Evolutionary conservation across 202 grass and related monocot species (phyloP), one percentile per base, ranked within the genome.

Genomic region (Zoysia matrella): DNA sequence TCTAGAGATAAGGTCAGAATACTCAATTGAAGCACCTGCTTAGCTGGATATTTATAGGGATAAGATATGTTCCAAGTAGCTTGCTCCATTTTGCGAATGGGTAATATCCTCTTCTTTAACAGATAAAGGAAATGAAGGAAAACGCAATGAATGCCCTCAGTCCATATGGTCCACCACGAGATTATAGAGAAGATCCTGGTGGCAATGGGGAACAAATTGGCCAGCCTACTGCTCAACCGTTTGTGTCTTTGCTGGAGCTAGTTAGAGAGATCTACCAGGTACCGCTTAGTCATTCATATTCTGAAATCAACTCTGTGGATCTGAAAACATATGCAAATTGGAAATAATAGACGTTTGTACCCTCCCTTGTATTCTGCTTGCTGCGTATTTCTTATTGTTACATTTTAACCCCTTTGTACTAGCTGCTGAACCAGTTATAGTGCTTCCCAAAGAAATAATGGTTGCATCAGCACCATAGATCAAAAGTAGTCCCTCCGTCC

Each of bases 101-200:
- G 2, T 74, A 70, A 83, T 67, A n/a, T 9, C 68, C 41, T 92
- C 11, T 65, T 56, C 77, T 84, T 87, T 52, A 74, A 83, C 85
- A 98, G 95, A 94, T 98, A 81, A 98, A 95, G 73, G 92, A 98
- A 91, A 88, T 95, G 43, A 98, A 98, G 87, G 92, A 98, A 63
- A 95, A 90, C 76, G 82, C 95, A 82, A 98, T 95, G 95, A 91
- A 64, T 85, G 72, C 86, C n/a, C 90, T 94, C 76, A 95, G 84
- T 78, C 84, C 90, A 65, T 89, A 97, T 69, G 70, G 84, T 40
- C 61, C 68, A 71, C 56, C 68, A 14, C 83, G 77, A 50, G 86
- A 89, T 82, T 83, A 76, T 66, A 80, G 84, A 51, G 90, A 88
- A 87, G 86, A 82, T 76, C 66, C 85, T 84, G 60, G 74, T 79